Conservation (phyloP, 495 filamentous ascomycete genomes). For the Penicillium samsonianum region DNA sequence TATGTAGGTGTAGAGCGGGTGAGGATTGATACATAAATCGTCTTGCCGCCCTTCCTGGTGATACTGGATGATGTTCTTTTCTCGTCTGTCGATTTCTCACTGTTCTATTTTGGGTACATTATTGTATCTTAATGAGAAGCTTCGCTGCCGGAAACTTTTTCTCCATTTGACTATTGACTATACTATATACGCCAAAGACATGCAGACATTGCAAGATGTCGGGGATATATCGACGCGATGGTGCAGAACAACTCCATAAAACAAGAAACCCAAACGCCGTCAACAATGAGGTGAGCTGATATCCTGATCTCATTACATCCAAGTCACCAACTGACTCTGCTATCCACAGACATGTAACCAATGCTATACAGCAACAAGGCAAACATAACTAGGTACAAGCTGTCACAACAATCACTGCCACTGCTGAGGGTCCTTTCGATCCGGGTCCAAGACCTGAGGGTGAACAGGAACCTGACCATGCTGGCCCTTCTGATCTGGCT, state of each 20-base stretch:
- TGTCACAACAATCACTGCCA: neutral
- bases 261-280: slow-evolving; percentile 4
- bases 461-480: neutral
- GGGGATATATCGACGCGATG: slow-evolving; percentile 14
- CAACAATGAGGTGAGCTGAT: slow-evolving; percentile 8
- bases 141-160: neutral
- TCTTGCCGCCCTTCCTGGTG: neutral
- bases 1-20: neutral
- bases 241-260: neutral
- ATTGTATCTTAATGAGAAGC: neutral
- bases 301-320: slow-evolving; percentile 8
- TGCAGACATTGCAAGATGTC: slow-evolving; percentile 13
- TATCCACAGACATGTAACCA: neutral
- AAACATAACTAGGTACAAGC: neutral
- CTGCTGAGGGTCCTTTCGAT: slow-evolving; percentile 5
- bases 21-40: neutral
- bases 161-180: neutral
- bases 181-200: slow-evolving; percentile 7
- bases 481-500: slow-evolving; percentile 9
- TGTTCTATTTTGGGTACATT: neutral
- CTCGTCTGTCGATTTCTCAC: too few species aligned
- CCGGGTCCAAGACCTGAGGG: neutral
- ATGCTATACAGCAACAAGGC: neutral
- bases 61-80: neutral
- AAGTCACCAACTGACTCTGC: neutral